A percentile compares a stretch with the other conserved stretches of the same genome.
These are phyloP conservation scores for Exophiala viscosa DNA, from an alignment of 2,329 filamentous ascomycete species.

Conservation along the genomic window DNA sequence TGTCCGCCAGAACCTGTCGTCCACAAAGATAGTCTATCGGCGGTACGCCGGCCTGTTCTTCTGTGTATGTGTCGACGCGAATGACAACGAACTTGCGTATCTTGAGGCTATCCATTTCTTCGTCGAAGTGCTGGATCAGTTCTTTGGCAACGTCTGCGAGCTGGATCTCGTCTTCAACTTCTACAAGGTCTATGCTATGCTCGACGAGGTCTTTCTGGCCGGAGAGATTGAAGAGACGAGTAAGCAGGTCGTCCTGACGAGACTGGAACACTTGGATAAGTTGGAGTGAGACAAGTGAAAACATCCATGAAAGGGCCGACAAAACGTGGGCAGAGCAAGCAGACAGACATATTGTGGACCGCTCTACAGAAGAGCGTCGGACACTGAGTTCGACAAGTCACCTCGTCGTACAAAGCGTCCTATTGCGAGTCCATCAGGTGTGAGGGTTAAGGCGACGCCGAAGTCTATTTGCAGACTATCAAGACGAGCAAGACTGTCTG, in stretches of 20 bases:
- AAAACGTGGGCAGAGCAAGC: not conserved
- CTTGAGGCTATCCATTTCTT: constrained; percentile 99
- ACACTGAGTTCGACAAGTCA: too few relatives aligned
- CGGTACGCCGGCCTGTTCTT: constrained; percentile 98
- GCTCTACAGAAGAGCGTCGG: too few relatives aligned
- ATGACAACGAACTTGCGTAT: constrained; percentile 96
- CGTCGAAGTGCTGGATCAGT: constrained; percentile 95
- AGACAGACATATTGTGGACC: too few relatives aligned
- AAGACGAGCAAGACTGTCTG: too few relatives aligned
- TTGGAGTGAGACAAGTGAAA: constrained; percentile 64
- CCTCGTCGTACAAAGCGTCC: too few relatives aligned
- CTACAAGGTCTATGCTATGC: constrained; percentile 89
- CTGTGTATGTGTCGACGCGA: constrained; percentile 97
- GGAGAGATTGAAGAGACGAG: constrained; percentile 98
- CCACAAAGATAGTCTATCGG: constrained; percentile 94
- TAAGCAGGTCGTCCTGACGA: constrained; percentile 93
- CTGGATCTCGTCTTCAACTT: constrained; percentile 79
- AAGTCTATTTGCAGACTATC: too few relatives aligned
- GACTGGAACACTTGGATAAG: constrained; percentile 93
- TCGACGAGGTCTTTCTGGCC: constrained; percentile 96
- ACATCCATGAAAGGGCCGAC: not conserved
- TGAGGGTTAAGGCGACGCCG: too few relatives aligned
- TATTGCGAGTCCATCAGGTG: too few relatives aligned
- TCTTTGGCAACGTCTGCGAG: constrained; percentile 99
- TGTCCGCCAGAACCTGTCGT: constrained; percentile 29